Percentiles rank a stretch among this genome's conserved stretches.
These are phyloP conservation scores for Myxozyma monticola DNA, from an alignment of 805 yeast species.

Conservation along the genomic window DNA sequence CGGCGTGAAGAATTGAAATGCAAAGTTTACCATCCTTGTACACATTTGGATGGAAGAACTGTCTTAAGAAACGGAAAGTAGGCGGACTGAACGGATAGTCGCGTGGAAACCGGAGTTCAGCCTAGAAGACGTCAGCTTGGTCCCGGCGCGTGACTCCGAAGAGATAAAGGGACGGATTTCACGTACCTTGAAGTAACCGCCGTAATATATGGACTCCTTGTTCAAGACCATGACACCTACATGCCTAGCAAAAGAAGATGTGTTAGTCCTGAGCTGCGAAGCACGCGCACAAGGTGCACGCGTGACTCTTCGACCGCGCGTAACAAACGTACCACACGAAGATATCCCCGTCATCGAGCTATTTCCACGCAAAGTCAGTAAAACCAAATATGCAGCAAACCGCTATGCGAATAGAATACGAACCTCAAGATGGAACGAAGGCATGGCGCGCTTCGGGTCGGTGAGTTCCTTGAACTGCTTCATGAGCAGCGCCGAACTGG, in stretches of 20 bases:
- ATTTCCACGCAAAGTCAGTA: too few species aligned
- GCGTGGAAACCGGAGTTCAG: slow-evolving; percentile 88
- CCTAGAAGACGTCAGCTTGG: slow-evolving; percentile 38
- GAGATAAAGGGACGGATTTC: not conserved
- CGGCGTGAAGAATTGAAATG: slow-evolving; percentile 86
- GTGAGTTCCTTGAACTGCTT: slow-evolving; percentile 93
- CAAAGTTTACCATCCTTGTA: slow-evolving; percentile 91
- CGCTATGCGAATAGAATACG: too few species aligned
- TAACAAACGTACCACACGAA: too few species aligned
- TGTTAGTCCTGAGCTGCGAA: too few species aligned
- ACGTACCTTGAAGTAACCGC: slow-evolving; percentile 75
- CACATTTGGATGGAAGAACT: slow-evolving; percentile 92
- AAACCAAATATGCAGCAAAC: too few species aligned
- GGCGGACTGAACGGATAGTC: slow-evolving; percentile 95
- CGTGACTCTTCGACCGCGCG: too few species aligned
- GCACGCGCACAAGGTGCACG: too few species aligned
- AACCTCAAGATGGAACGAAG: slow-evolving; percentile 64
- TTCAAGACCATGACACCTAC: slow-evolving; percentile 90
- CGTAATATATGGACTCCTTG: slow-evolving; percentile 86
- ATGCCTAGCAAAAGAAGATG: slow-evolving; percentile 53
- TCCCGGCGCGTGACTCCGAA: not conserved
- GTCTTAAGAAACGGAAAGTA: slow-evolving; percentile 85
- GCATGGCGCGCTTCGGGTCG: slow-evolving; percentile 81
- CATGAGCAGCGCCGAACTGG: slow-evolving; percentile 72
- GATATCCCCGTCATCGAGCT: too few species aligned